Base-by-base conservation (phyloP, 331 rosid genomes). In the Rosa hybrid region DNA sequence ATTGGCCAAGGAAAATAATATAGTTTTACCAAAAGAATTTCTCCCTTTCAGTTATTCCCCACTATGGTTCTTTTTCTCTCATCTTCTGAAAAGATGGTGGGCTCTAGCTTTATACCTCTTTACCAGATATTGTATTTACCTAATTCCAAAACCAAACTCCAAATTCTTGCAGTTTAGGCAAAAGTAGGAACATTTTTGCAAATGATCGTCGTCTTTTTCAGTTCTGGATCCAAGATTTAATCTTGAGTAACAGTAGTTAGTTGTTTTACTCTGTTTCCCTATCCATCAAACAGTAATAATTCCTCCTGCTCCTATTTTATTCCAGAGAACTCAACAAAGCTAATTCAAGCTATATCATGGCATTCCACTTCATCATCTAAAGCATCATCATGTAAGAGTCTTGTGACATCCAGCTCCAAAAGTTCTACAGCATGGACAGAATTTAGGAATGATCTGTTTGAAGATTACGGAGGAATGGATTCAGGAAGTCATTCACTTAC, bases 401-500 rank as follows among this genome's bases (percentile, higher is more conserved):
- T 91, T 0, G 88, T 91, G 74, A 90, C 88, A 75, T 88, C 97
- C 53, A 84, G 87, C 85, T 71, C 86, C n/a, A 91, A 84, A 78
- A 83, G 82, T 78, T 89, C 94, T 67, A 78, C 92, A 27, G 78
- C 87, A 16, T 90, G 96, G 98, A 91, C 87, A 2, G 97, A 96
- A 78, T 93, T 84, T 84, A 87, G 83, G 76, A 96, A 96, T 71
- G 97, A 92, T 49, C 87, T 96, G 5, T 91, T 93, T 42, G 97
- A 96, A 49, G 97, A 91, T 84, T 89, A 85, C 68, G 97, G 90
- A 63, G 94, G 97, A 82, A 95, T 96, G 99, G 89, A 81, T 71
- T 91, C 99, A 3, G 99, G 98, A 83, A 91, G 97, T 82, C 99
- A 96, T 85, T 90, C 93, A 14, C 89, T 88, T 30, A 96, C 99